Conservation (phyloP, 176 grass and related monocot species). For the Zoysia pacifica region DNA sequence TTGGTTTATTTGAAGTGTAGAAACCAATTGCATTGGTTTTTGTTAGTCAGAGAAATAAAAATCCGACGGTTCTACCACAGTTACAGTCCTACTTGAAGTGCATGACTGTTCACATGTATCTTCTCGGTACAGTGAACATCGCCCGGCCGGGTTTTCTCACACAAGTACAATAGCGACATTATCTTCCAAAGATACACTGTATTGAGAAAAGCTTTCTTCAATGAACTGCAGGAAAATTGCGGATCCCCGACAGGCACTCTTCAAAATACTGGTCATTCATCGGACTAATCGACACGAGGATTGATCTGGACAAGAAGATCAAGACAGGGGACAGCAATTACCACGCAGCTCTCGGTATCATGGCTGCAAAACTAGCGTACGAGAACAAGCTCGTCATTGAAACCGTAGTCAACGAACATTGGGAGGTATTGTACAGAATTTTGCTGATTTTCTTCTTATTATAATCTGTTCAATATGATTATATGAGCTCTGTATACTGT, state of each 20-base stretch:
- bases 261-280: slow-evolving; percentile 56
- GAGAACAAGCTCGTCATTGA: slow-evolving; percentile 62
- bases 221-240: slow-evolving; percentile 43
- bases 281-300: slow-evolving; percentile 57
- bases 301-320: slow-evolving; percentile 68
- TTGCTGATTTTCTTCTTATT: no score
- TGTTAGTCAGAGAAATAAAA: background rate
- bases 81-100: background rate
- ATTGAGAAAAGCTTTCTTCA: background rate
- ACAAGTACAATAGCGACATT: background rate
- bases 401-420: slow-evolving; percentile 36
- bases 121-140: background rate
- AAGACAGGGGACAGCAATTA: slow-evolving; percentile 44
- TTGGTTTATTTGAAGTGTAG: background rate
- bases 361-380: slow-evolving; percentile 83
- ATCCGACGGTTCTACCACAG: background rate
- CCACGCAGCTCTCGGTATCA: slow-evolving; percentile 60
- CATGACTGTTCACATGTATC: background rate
- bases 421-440: slow-evolving; percentile 43
- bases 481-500: background rate
- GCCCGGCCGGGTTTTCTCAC: background rate
- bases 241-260: slow-evolving; percentile 47
- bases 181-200: background rate
- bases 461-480: background rate
- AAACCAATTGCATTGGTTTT: background rate